Evolutionary conservation across 352 stramenopile species (phyloP).

Genomic region (Blastocystis sp.): DNA sequence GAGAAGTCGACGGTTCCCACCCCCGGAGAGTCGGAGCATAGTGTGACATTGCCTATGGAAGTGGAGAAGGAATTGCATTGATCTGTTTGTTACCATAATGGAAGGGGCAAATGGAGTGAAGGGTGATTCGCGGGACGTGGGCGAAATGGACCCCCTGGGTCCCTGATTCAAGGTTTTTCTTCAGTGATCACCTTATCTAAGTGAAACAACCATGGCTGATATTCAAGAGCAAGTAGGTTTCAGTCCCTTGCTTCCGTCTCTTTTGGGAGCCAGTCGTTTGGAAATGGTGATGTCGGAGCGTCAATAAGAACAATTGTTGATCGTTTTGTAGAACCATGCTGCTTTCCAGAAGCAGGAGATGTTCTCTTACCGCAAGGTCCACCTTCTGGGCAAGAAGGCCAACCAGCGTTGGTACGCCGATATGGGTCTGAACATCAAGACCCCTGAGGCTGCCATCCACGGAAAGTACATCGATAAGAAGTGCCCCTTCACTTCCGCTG

Average conservation of each 20-base stretch:
- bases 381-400: conserved; percentile 51
- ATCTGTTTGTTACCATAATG: background rate
- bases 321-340: conserved; percentile 11
- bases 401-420: conserved; percentile 55
- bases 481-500: conserved; percentile 97
- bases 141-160: background rate
- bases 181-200: conserved; percentile 37
- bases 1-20: background rate
- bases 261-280: background rate
- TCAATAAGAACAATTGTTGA: background rate
- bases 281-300: background rate
- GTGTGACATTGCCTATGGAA: conserved; percentile 19
- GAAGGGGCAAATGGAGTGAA: background rate
- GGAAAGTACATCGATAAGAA: conserved; percentile 99
- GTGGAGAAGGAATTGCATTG: background rate
- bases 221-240: conserved; percentile 42
- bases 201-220: conserved; percentile 25
- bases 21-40: background rate
- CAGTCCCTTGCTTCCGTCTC: background rate
- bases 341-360: conserved; percentile 56
- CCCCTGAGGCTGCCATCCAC: conserved; percentile 60
- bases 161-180: background rate
- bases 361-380: conserved; percentile 57
- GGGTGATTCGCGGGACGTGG: background rate
- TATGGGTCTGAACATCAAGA: conserved; percentile 53